phyloP scores from a whole-genome alignment of 1,284 basidiomycete species.

The Ustilago crameri region DNA sequence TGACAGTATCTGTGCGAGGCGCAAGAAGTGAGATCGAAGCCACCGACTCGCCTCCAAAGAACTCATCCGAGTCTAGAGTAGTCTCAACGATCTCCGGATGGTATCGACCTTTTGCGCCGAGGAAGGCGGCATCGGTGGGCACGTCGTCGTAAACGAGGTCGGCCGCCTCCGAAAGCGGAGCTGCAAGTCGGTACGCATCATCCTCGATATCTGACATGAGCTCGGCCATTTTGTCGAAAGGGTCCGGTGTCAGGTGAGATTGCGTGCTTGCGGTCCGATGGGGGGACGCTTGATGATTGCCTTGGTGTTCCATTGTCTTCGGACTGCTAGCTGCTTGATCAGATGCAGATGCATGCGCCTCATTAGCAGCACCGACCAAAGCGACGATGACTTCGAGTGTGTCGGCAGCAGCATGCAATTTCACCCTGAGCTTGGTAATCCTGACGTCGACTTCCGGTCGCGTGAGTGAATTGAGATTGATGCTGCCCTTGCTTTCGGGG shows the following conservation, averaged over 20 bases:
- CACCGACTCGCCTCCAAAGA: conserved; percentile 64
- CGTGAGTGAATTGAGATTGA: conserved; percentile 49
- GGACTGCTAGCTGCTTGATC: neutral
- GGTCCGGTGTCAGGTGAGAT: neutral
- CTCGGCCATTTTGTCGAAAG: conserved; percentile 21
- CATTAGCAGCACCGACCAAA: conserved; percentile 11
- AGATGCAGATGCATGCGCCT: neutral
- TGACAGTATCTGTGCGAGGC: conserved; percentile 69
- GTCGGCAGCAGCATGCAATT: conserved; percentile 53
- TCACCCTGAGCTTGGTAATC: conserved; percentile 34
- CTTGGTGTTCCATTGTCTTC: neutral
- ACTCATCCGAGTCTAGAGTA: conserved; percentile 72
- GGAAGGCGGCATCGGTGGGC: conserved; percentile 85
- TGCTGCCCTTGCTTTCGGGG: conserved; percentile 54
- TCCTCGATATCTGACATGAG: conserved; percentile 80
- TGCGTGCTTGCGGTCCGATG: neutral
- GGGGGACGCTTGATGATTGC: neutral
- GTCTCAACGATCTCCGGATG: conserved; percentile 76
- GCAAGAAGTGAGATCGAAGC: conserved; percentile 50
- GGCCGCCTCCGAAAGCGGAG: conserved; percentile 75
- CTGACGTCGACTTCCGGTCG: conserved; percentile 60
- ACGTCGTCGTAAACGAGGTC: conserved; percentile 93
- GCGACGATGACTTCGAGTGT: conserved; percentile 35
- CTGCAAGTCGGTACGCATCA: conserved; percentile 79
- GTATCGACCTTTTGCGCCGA: conserved; percentile 73